Evolutionary conservation across 352 stramenopile genomes (phyloP), one percentile per base, ranked within the genome.

Genomic region (Pythium sukuiense): DNA sequence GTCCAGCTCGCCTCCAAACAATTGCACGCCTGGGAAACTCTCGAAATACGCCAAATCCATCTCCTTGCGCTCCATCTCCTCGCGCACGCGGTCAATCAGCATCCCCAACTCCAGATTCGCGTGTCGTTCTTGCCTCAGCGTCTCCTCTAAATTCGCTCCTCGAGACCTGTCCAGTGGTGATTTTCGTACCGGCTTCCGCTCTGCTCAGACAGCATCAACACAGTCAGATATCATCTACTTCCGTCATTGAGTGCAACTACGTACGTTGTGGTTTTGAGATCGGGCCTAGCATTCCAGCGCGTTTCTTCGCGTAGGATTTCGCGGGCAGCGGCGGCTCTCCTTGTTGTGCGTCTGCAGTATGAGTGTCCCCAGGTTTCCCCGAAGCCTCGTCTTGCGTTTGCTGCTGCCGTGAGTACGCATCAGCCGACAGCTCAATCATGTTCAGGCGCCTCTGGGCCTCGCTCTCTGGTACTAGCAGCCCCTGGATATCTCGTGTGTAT

Each of bases 21-120:
- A 69, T 65, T 89, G 81, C 13, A 91, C 64, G 20, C 85, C 77
- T 0, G 72, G 63, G 45, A 88, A 77, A 55, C 80, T 93, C 62
- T 93, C 85, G 35, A 90, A 89, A 45, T 87, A 89, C 24, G 85
- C 85, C 11, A 90, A 60, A 58, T 93, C 83, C 85, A 93, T 93
- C 46, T 83, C 73, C 54, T 90, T 89, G 24, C 82, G 78, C 59
- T 93, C 85, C 11, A 80, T 89, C 50, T 91, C 77, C 45, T 95
- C 83, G 8, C 80, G 76, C 32, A 92, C 53, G 1, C 61, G 61
- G 32, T 92, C 79, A 29, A 93, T 72, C 0, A 76, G 48, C 4
- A 86, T 13, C 3, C 76, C 77, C 33, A 92, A 69, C 30, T 77
- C 63, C 1, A 61, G 26, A 41, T 88, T 87, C 16, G 73, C 74